Evolutionary conservation across 495 filamentous ascomycete genomes (phyloP).

Genomic region (Thermothielavioides terrestris): DNA sequence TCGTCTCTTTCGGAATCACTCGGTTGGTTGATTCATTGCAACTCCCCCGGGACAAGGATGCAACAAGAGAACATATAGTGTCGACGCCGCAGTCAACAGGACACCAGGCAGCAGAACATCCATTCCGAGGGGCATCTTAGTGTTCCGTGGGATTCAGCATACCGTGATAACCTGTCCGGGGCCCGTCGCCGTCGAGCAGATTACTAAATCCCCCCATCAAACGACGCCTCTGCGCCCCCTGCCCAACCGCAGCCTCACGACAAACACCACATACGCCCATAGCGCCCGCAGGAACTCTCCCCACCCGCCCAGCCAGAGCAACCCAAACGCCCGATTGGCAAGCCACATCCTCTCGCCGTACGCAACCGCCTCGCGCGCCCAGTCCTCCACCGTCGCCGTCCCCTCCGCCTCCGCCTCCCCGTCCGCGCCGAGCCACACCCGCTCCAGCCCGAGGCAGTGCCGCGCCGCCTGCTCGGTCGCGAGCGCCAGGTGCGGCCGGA

Average conservation of each 20-base stretch:
- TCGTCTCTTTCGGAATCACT: not conserved
- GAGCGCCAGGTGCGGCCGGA: conserved; percentile 41
- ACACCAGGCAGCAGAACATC: too few species aligned
- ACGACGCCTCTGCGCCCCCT: too few species aligned
- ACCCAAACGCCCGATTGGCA: conserved; percentile 6
- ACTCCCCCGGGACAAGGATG: too few species aligned
- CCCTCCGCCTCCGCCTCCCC: conserved; percentile 10
- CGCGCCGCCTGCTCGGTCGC: conserved; percentile 39
- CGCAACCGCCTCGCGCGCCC: conserved; percentile 3
- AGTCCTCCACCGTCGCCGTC: not conserved
- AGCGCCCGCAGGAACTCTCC: conserved; percentile 1
- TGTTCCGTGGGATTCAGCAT: too few species aligned
- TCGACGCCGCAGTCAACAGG: too few species aligned
- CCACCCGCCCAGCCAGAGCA: conserved; percentile 2
- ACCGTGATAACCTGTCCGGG: too few species aligned
- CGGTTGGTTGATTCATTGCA: too few species aligned
- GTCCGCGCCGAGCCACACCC: too few species aligned
- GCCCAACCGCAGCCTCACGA: not conserved
- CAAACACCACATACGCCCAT: not conserved
- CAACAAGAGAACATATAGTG: too few species aligned
- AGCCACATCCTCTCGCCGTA: conserved; percentile 2
- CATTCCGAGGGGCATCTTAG: too few species aligned
- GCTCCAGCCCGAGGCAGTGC: conserved; percentile 29
- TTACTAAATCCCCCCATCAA: too few species aligned
- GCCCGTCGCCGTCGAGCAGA: too few species aligned